Conservation (phyloP, 1,284 basidiomycete genomes). For the Pseudozyma thailandica region DNA sequence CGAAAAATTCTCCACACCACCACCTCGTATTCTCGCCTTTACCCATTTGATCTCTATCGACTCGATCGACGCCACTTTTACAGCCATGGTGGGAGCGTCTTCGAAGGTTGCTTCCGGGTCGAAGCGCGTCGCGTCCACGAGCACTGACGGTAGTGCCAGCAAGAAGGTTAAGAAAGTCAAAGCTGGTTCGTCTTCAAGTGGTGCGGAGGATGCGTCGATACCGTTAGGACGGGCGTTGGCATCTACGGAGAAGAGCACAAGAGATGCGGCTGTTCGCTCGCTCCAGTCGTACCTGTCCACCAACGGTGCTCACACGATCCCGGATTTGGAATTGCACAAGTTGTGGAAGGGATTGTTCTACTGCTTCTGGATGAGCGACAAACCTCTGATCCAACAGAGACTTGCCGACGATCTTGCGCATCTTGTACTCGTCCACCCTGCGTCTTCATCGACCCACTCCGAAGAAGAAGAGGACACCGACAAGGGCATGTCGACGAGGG, state of each 20-base stretch:
- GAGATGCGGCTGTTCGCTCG: constrained; percentile 86
- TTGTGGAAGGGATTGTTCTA: constrained; percentile 98
- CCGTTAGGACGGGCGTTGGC: constrained; percentile 61
- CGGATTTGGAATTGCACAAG: constrained; percentile 83
- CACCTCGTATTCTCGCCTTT: not conserved
- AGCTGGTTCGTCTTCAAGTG: not conserved
- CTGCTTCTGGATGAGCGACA: constrained; percentile 99
- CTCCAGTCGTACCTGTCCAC: constrained; percentile 74
- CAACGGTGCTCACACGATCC: constrained; percentile 69
- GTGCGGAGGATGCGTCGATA: constrained; percentile 22
- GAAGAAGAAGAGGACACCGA: not conserved
- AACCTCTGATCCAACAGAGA: constrained; percentile 92
- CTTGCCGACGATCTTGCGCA: constrained; percentile 86
- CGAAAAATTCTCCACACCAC: not conserved
- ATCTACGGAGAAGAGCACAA: constrained; percentile 72
- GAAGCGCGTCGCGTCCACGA: constrained; percentile 10
- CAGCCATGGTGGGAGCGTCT: not conserved
- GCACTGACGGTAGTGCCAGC: not conserved
- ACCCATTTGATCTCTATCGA: no score
- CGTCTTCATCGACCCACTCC: not conserved
- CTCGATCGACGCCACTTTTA: no score
- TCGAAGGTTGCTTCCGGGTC: constrained; percentile 11
- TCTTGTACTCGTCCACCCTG: constrained; percentile 69
- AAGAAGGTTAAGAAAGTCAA: constrained; percentile 18
- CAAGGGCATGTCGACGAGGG: constrained; percentile 4